Percentiles rank a stretch among this genome's conserved stretches.
These are phyloP conservation scores for Calonectria leucothoes DNA, from an alignment of 2,329 filamentous ascomycete genomes.

Conservation along the genomic window DNA sequence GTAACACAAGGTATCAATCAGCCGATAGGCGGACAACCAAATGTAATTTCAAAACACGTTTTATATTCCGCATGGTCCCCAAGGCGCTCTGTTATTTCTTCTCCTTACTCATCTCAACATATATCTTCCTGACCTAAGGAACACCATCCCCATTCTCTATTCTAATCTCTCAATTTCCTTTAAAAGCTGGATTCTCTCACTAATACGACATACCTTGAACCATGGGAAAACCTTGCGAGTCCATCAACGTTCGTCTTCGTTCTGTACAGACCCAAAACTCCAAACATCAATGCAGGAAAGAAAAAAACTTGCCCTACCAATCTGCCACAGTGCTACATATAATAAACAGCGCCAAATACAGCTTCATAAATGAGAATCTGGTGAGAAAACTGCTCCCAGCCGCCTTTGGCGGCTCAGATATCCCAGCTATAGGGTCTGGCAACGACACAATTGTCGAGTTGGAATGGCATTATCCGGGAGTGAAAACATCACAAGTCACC, in stretches of 20 bases:
- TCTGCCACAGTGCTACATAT: background rate
- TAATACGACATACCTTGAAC: background rate
- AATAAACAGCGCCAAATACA: constrained; percentile 10
- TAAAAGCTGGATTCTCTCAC: background rate
- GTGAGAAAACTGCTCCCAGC: background rate
- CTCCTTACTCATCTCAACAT: too few species aligned
- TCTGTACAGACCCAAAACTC: background rate
- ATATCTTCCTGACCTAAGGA: background rate
- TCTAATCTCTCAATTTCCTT: background rate
- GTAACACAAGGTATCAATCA: too few species aligned
- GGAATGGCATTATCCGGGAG: constrained; percentile 15
- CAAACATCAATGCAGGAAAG: background rate
- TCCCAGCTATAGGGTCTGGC: background rate
- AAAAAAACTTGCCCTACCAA: background rate
- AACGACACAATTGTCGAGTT: constrained; percentile 17
- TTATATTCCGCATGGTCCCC: background rate
- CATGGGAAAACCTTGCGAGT: background rate
- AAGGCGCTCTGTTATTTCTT: background rate
- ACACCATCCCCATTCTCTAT: too few species aligned
- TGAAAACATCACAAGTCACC: constrained; percentile 3
- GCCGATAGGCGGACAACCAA: too few species aligned
- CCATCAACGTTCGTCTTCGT: background rate
- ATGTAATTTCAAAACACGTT: background rate
- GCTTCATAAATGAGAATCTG: background rate
- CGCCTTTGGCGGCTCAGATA: background rate